These are phyloP conservation scores for Lindgomyces ingoldianus DNA, from an alignment of 495 filamentous ascomycete genomes.

Conservation along the genomic window DNA sequence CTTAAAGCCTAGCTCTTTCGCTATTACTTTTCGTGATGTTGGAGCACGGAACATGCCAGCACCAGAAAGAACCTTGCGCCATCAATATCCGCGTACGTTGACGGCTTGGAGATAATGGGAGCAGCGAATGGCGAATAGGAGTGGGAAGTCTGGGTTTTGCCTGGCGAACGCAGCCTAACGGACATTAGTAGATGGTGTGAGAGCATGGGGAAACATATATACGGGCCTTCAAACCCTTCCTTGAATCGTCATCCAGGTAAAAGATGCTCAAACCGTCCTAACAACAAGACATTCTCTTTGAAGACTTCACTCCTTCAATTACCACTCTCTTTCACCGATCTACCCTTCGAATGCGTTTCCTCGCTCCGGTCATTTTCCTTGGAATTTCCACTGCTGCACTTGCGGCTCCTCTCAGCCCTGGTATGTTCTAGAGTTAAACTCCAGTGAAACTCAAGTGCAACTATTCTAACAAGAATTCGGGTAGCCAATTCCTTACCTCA, in stretches of 20 bases:
- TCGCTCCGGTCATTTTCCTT: neutral
- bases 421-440: too few relatives aligned
- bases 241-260: neutral
- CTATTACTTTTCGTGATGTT: too few relatives aligned
- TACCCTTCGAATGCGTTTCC: neutral
- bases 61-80: neutral
- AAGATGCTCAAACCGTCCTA: neutral
- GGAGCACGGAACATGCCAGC: too few relatives aligned
- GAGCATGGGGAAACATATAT: slow-evolving; percentile 7
- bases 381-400: neutral
- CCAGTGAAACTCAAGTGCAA: neutral
- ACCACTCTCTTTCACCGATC: neutral
- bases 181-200: neutral
- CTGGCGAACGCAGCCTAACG: neutral
- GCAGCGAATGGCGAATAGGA: too few relatives aligned
- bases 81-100: neutral
- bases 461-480: neutral
- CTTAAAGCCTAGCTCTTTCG: too few relatives aligned
- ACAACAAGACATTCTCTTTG: neutral
- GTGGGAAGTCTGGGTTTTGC: neutral
- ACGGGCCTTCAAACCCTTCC: neutral
- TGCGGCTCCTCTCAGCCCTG: neutral
- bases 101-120: neutral
- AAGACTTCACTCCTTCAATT: too few relatives aligned
- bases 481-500: neutral